Percentiles rank a stretch among this genome's conserved stretches.
Evolutionary conservation across 2,329 filamentous ascomycete genomes (phyloP).

Genomic region (Metarhizium anisopliae): DNA sequence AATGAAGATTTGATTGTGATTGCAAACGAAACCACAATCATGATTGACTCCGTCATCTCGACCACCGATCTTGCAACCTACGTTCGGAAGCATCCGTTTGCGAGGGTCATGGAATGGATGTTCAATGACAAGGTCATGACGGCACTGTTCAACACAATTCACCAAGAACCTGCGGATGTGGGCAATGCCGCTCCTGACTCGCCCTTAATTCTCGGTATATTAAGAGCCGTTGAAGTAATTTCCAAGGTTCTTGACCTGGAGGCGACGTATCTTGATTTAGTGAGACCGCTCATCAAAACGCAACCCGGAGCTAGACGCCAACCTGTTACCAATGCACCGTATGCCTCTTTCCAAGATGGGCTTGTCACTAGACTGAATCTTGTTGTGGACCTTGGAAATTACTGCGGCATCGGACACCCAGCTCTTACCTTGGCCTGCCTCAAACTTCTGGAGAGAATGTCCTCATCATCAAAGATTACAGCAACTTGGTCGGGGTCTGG

Average conservation of each 20-base stretch:
- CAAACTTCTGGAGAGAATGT: constrained; percentile 75
- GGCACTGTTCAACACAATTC: constrained; percentile 68
- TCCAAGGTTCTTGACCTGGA: constrained; percentile 78
- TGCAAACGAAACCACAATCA: constrained; percentile 67
- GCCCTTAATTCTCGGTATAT: constrained; percentile 68
- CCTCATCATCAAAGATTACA: constrained; percentile 72
- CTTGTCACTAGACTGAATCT: constrained; percentile 71
- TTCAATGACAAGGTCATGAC: constrained; percentile 86
- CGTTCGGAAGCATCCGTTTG: constrained; percentile 82
- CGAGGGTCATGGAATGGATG: constrained; percentile 94
- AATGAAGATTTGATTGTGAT: constrained; percentile 89
- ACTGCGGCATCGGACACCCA: constrained; percentile 76
- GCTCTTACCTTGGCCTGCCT: constrained; percentile 73
- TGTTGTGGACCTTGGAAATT: constrained; percentile 75
- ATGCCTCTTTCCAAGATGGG: constrained; percentile 87
- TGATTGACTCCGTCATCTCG: constrained; percentile 66
- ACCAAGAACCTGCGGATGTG: constrained; percentile 66
- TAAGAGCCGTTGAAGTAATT: constrained; percentile 77
- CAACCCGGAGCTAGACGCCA: constrained; percentile 50
- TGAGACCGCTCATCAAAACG: constrained; percentile 67
- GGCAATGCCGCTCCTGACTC: constrained; percentile 67
- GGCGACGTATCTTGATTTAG: constrained; percentile 82
- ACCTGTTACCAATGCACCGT: constrained; percentile 58
- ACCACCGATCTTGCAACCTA: constrained; percentile 71
- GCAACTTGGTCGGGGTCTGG: constrained; percentile 55